These are phyloP conservation scores for Aspergillus carlsbadensis DNA, from an alignment of 495 filamentous ascomycete species.

Conservation along the genomic window DNA sequence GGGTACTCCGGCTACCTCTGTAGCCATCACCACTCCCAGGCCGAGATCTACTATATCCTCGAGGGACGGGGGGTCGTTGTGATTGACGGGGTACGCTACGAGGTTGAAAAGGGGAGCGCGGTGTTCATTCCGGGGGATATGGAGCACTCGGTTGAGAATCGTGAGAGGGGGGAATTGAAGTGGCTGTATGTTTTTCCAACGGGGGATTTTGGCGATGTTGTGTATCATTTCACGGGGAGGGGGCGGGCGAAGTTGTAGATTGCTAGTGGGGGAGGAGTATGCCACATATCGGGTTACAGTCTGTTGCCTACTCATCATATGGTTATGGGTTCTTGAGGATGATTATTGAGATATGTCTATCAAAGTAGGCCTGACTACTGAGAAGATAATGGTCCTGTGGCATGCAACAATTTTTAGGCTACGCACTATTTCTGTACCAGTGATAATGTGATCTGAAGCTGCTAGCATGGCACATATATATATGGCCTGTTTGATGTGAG, in stretches of 20 bases:
- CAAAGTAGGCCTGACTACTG: too few species aligned
- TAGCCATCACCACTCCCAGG: conserved; percentile 33
- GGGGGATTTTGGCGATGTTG: conserved; percentile 32
- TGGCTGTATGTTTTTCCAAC: conserved; percentile 42
- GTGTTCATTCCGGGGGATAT: conserved; percentile 38
- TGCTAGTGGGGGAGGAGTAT: too few species aligned
- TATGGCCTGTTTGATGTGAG: too few species aligned
- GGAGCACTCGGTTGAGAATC: conserved; percentile 37
- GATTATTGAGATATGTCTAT: too few species aligned
- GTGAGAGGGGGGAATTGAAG: conserved; percentile 17
- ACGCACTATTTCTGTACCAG: too few species aligned
- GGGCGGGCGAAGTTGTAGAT: background rate
- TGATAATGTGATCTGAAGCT: too few species aligned
- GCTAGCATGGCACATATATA: too few species aligned
- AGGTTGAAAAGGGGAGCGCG: conserved; percentile 23
- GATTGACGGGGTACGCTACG: conserved; percentile 25
- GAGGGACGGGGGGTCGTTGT: conserved; percentile 29
- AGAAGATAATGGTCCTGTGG: too few species aligned
- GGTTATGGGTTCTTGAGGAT: too few species aligned
- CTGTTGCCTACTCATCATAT: too few species aligned
- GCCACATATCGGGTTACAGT: too few species aligned
- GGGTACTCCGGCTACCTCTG: conserved; percentile 28
- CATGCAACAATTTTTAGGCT: too few species aligned
- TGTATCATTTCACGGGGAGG: conserved; percentile 27
- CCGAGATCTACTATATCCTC: conserved; percentile 40